phyloP scores from a whole-genome alignment of 139 green algal species.

The Chlamydomonas applanata region DNA sequence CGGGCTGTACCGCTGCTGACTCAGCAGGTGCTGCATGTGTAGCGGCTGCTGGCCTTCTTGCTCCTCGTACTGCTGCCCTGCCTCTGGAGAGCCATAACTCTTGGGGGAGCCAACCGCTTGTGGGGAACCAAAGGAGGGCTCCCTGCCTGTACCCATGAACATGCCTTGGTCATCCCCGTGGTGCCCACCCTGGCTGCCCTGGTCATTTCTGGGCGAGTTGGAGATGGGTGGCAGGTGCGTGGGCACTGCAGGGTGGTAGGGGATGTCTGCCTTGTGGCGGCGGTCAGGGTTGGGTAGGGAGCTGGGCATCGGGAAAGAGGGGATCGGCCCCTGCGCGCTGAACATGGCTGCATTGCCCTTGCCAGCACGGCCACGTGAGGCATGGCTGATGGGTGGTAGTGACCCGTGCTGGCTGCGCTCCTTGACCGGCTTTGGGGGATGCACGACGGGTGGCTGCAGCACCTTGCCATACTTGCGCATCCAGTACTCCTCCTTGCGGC shows the following conservation, averaged over 20 bases:
- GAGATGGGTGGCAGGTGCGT: constrained; percentile 5
- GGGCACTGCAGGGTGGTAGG: constrained; percentile 4
- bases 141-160: background rate
- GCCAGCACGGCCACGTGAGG: background rate
- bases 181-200: background rate
- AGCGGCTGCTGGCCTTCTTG: background rate
- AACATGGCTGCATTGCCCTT: constrained; percentile 24
- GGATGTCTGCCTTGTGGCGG: constrained; percentile 10
- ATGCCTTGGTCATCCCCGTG: background rate
- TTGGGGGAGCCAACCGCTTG: no score
- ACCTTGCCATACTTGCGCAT: constrained; percentile 49
- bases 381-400: constrained; percentile 14
- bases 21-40: no score
- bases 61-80: background rate
- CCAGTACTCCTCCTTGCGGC: constrained; percentile 42
- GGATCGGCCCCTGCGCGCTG: constrained; percentile 25
- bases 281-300: constrained; percentile 9
- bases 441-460: background rate
- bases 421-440: background rate
- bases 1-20: no score
- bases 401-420: background rate
- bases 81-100: constrained; percentile 11
- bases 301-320: constrained; percentile 12
- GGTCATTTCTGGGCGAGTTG: no score
- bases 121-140: no score